phyloP scores from a whole-genome alignment of 192 early-diverging fungal species.

The Podila epicladia region DNA sequence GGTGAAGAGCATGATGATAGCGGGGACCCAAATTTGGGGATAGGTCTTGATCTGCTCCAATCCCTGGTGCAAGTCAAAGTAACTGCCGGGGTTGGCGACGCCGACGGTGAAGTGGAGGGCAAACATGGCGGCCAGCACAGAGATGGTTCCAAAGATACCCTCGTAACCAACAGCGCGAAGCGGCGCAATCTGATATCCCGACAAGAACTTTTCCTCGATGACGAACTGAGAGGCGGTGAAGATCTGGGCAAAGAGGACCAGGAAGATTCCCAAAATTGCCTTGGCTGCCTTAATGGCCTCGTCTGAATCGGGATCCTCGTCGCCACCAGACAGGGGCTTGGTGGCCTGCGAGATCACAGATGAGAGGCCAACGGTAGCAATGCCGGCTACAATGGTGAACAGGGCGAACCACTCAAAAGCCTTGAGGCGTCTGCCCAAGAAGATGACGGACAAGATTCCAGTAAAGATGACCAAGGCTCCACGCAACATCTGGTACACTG shows the following conservation, averaged over 20 bases:
- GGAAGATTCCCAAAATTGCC: constrained; percentile 78
- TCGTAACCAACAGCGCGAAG: constrained; percentile 94
- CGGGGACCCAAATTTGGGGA: constrained; percentile 72
- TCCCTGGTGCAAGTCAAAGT: constrained; percentile 84
- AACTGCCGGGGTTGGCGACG: constrained; percentile 71
- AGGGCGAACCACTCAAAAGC: constrained; percentile 88
- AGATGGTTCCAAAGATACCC: constrained; percentile 88
- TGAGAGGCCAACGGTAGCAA: constrained; percentile 88
- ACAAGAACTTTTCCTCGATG: constrained; percentile 94
- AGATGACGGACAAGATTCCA: constrained; percentile 86
- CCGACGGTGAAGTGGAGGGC: constrained; percentile 80
- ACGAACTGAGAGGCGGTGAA: constrained; percentile 97
- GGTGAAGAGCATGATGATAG: constrained; percentile 85
- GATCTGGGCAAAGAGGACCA: constrained; percentile 91
- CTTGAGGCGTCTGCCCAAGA: constrained; percentile 82
- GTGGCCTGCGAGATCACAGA: constrained; percentile 53
- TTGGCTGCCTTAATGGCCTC: constrained; percentile 64
- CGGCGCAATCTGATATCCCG: constrained; percentile 80
- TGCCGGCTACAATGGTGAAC: constrained; percentile 81
- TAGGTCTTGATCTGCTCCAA: constrained; percentile 74
- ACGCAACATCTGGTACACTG: constrained; percentile 96
- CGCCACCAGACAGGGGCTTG: constrained; percentile 17
- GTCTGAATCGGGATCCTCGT: constrained; percentile 26
- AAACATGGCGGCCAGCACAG: constrained; percentile 75
- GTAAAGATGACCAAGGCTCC: constrained; percentile 97